Conservation (phyloP, 345 rosid species). For the Eucalyptus sp. region DNA sequence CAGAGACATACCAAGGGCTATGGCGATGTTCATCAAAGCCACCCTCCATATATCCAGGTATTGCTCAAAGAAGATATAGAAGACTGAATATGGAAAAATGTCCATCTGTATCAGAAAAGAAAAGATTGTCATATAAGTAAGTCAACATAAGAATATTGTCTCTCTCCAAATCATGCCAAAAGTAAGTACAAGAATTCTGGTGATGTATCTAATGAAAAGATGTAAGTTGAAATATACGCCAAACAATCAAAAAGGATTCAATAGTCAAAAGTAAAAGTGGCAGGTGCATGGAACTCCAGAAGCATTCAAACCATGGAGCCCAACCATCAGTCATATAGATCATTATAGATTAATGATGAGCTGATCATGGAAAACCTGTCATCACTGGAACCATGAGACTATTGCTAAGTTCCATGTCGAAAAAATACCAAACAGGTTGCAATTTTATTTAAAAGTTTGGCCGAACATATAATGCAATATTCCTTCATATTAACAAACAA, state of each 20-base stretch:
- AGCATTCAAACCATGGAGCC: not conserved
- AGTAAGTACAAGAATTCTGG: not conserved
- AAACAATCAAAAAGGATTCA: not conserved
- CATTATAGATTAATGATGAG: not conserved
- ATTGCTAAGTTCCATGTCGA: not conserved
- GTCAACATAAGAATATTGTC: not conserved
- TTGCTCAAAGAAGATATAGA: conserved; percentile 94
- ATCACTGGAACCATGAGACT: not conserved
- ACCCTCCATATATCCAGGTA: conserved; percentile 86
- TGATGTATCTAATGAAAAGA: not conserved
- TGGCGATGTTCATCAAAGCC: conserved; percentile 70
- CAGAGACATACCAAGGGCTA: conserved; percentile 66
- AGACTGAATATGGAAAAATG: conserved; percentile 86
- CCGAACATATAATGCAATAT: not conserved
- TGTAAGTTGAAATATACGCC: not conserved
- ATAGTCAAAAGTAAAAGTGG: not conserved
- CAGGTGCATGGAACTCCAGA: not conserved
- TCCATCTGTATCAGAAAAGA: conserved; percentile 51
- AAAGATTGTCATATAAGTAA: not conserved
- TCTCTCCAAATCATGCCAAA: not conserved
- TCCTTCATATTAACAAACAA: not conserved
- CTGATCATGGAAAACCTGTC: not conserved
- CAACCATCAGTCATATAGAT: not conserved
- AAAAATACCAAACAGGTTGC: not conserved
- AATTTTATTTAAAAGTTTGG: not conserved